Evolutionary conservation across 2,329 filamentous ascomycete species (phyloP).

Genomic region (Knoxdaviesia capensis): DNA sequence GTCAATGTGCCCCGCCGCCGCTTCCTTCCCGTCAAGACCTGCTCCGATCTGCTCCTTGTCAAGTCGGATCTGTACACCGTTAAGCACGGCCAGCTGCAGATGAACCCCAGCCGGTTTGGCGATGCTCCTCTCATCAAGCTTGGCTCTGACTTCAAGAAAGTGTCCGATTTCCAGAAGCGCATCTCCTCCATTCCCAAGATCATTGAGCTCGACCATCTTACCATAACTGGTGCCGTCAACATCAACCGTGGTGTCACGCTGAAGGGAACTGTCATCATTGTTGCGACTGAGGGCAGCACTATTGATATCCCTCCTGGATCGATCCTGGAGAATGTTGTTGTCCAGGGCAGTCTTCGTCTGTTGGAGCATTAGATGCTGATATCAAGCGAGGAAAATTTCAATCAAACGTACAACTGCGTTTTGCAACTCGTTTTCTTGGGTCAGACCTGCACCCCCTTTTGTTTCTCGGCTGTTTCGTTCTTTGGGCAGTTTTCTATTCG

Average conservation of each 20-base stretch:
- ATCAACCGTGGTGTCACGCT: slow-evolving; percentile 85
- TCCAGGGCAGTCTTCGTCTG: slow-evolving; percentile 79
- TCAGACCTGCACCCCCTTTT: neutral
- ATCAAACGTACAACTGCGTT: slow-evolving; percentile 3
- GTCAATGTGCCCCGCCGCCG: slow-evolving; percentile 95
- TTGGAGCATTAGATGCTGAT: slow-evolving; percentile 34
- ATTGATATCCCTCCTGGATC: slow-evolving; percentile 96
- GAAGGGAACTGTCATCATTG: slow-evolving; percentile 98
- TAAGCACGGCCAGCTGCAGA: slow-evolving; percentile 94
- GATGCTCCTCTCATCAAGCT: slow-evolving; percentile 97
- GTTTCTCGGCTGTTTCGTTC: no score
- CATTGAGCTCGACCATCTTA: slow-evolving; percentile 82
- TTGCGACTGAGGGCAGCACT: slow-evolving; percentile 91
- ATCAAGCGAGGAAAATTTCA: neutral
- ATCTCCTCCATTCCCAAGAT: slow-evolving; percentile 80
- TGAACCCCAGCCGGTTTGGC: slow-evolving; percentile 91
- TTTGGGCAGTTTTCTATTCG: no score
- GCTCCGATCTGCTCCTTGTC: slow-evolving; percentile 97
- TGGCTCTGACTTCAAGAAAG: slow-evolving; percentile 98
- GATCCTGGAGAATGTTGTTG: slow-evolving; percentile 94
- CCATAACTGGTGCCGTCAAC: slow-evolving; percentile 94
- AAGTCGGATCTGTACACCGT: slow-evolving; percentile 98
- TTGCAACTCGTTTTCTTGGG: neutral
- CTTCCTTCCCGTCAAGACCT: slow-evolving; percentile 99
- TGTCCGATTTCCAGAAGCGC: slow-evolving; percentile 84